Evolutionary conservation across 106 monocot species (phyloP).

Genomic region (Dioscorea dumetorum): DNA sequence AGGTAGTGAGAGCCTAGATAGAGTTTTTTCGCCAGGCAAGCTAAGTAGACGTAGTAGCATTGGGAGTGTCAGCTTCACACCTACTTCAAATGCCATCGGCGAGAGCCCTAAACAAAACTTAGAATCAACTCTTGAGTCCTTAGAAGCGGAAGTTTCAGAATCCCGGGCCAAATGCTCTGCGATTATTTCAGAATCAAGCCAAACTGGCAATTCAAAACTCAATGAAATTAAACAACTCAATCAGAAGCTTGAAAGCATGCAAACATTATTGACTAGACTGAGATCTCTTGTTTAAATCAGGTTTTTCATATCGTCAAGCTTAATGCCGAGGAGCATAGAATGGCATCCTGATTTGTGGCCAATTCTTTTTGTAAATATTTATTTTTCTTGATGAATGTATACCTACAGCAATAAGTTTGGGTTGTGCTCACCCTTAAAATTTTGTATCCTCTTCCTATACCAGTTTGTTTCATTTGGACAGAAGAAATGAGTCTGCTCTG

Average conservation of each 20-base stretch:
- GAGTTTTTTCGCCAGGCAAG: conserved; percentile 62
- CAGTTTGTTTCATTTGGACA: too few relatives aligned
- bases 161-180: conserved; percentile 62
- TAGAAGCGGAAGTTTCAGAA: conserved; percentile 60
- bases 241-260: conserved; percentile 81
- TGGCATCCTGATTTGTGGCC: background rate
- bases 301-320: background rate
- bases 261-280: conserved; percentile 55
- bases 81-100: conserved; percentile 20
- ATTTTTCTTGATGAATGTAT: conserved; percentile 18
- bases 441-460: too few relatives aligned
- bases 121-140: conserved; percentile 42
- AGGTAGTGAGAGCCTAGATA: conserved; percentile 82
- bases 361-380: conserved; percentile 33
- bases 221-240: conserved; percentile 53
- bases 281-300: conserved; percentile 26
- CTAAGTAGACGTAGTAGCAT: conserved; percentile 61
- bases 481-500: too few relatives aligned
- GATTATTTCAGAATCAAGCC: conserved; percentile 46
- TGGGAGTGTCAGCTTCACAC: conserved; percentile 46
- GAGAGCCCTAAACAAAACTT: conserved; percentile 17
- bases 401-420: background rate
- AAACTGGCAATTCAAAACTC: conserved; percentile 25
- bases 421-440: too few relatives aligned
- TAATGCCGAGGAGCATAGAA: background rate